Conservation (phyloP, 257 asterid genomes). For the Rauvolfia tetraphylla region DNA sequence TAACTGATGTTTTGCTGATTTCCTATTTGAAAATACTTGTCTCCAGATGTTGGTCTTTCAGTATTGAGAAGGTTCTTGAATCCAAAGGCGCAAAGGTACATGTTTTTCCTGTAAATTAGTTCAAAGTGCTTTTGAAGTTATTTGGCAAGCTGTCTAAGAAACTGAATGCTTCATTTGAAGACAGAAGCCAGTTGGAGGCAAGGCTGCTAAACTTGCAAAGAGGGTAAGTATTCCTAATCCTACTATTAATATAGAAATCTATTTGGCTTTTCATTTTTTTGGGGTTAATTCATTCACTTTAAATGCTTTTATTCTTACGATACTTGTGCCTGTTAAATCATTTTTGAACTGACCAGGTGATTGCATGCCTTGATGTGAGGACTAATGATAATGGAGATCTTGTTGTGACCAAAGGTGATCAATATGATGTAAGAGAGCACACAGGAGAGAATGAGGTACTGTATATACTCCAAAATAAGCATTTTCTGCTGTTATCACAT, state of each 20-base stretch:
- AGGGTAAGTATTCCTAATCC: slow-evolving; percentile 54
- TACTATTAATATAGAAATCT: neutral
- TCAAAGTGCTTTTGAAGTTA: slow-evolving; percentile 16
- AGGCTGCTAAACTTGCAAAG: slow-evolving; percentile 85
- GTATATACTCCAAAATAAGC: neutral
- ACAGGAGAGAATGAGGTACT: slow-evolving; percentile 76
- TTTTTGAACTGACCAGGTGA: slow-evolving; percentile 57
- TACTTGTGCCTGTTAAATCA: neutral
- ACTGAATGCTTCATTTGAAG: slow-evolving; percentile 50
- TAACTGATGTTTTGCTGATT: neutral
- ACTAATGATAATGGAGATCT: slow-evolving; percentile 86
- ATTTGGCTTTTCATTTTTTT: neutral
- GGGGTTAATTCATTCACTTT: neutral
- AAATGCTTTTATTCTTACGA: neutral
- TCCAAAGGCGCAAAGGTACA: slow-evolving; percentile 71
- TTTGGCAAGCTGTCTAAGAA: slow-evolving; percentile 33
- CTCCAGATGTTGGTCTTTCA: slow-evolving; percentile 89
- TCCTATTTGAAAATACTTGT: slow-evolving; percentile 8
- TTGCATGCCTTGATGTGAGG: slow-evolving; percentile 99
- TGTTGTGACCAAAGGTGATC: slow-evolving; percentile 98
- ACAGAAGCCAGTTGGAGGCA: slow-evolving; percentile 68
- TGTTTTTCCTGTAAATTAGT: slow-evolving; percentile 13
- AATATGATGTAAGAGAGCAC: slow-evolving; percentile 86
- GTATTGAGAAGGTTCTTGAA: slow-evolving; percentile 71
- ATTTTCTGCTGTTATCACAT: neutral